phyloP scores from a whole-genome alignment of 2,329 filamentous ascomycete genomes.

The Cercospora janseana region DNA sequence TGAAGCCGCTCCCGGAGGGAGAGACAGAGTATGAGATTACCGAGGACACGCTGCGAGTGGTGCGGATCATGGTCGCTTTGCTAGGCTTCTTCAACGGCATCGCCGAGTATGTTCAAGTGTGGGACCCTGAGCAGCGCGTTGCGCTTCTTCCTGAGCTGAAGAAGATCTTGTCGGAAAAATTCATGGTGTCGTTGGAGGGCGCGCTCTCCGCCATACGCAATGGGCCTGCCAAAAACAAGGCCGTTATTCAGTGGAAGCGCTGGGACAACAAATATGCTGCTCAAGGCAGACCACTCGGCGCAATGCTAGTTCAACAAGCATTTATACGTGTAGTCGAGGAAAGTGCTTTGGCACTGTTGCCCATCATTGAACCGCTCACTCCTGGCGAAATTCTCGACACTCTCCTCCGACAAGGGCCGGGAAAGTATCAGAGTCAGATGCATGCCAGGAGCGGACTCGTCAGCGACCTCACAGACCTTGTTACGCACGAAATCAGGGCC shows the following conservation, averaged over 20 bases:
- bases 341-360: constrained; percentile 31
- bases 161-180: constrained; percentile 74
- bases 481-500: constrained; percentile 78
- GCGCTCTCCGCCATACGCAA: constrained; percentile 89
- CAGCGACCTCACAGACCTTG: constrained; percentile 65
- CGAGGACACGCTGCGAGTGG: constrained; percentile 37
- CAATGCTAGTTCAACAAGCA: constrained; percentile 84
- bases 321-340: constrained; percentile 75
- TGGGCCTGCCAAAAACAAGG: constrained; percentile 62
- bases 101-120: constrained; percentile 75
- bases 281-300: constrained; percentile 76
- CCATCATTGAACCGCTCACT: constrained; percentile 22
- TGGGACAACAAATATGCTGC: constrained; percentile 80
- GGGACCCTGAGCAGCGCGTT: constrained; percentile 71
- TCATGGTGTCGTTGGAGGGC: constrained; percentile 82
- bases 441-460: constrained; percentile 44
- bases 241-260: constrained; percentile 81
- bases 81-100: constrained; percentile 85
- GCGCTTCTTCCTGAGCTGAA: constrained; percentile 69
- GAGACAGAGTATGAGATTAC: constrained; percentile 25
- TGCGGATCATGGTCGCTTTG: constrained; percentile 79
- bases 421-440: constrained; percentile 14
- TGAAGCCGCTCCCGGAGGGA: constrained; percentile 26
- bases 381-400: constrained; percentile 27
- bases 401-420: constrained; percentile 37